Evolutionary conservation across 768 basidiomycete species (phyloP).

Genomic region (Mycena olivaceomarginata): DNA sequence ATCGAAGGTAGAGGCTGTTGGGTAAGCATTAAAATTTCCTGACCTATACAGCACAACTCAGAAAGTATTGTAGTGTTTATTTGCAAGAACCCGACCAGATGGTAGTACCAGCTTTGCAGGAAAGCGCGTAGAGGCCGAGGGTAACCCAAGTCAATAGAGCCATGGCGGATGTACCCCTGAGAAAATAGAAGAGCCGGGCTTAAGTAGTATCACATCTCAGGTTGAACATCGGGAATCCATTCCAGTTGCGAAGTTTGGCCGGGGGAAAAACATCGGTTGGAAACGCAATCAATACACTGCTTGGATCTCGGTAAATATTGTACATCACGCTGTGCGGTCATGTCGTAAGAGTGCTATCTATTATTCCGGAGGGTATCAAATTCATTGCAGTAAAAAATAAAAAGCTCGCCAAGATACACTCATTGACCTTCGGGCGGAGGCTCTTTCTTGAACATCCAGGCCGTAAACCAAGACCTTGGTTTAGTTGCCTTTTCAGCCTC

Average conservation of each 20-base stretch:
- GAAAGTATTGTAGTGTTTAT: neutral
- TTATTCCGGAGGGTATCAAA: conserved; percentile 64
- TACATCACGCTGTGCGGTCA: conserved; percentile 47
- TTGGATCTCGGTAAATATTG: conserved; percentile 50
- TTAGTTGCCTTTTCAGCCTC: conserved; percentile 67
- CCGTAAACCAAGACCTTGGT: conserved; percentile 76
- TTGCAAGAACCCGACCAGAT: conserved; percentile 60
- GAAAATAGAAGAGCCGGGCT: neutral
- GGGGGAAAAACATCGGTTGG: conserved; percentile 56
- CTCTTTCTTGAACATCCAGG: conserved; percentile 77
- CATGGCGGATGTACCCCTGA: conserved; percentile 44
- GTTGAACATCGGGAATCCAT: conserved; percentile 59
- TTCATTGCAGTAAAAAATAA: conserved; percentile 48
- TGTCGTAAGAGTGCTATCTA: conserved; percentile 51
- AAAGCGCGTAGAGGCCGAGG: conserved; percentile 57
- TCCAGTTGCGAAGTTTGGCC: conserved; percentile 49
- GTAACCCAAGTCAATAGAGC: conserved; percentile 53
- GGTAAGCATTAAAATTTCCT: conserved; percentile 71
- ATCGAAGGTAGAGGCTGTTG: conserved; percentile 69
- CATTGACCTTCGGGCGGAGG: conserved; percentile 47
- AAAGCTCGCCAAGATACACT: conserved; percentile 43
- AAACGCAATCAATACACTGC: conserved; percentile 37
- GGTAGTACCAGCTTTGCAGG: conserved; percentile 68
- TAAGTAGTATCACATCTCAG: conserved; percentile 22
- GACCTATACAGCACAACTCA: conserved; percentile 32